Evolutionary conservation across 345 rosid species (phyloP).

Genomic region (Citrus mangshanensis): DNA sequence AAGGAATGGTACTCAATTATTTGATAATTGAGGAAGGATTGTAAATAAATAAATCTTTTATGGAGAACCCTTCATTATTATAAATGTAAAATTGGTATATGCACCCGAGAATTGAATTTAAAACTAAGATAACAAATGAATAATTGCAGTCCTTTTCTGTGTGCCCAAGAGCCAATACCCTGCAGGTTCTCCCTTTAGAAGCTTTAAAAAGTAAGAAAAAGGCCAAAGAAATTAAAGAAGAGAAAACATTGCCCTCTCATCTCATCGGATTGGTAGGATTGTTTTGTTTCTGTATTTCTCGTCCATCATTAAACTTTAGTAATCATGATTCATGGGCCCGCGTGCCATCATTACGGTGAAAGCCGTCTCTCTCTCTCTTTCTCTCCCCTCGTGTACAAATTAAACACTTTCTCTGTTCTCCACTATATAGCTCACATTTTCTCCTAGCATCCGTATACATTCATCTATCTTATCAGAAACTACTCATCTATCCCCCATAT

Average conservation of each 20-base stretch:
- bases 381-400: neutral
- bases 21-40: no score
- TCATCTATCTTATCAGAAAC: neutral
- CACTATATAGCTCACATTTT: constrained; percentile 23
- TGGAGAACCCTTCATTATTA: no score
- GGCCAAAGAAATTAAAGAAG: neutral
- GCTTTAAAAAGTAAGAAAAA: neutral
- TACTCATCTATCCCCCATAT: neutral
- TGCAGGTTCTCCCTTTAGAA: neutral
- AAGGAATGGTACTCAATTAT: no score
- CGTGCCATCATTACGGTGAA: constrained; percentile 60
- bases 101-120: no score
- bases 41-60: no score
- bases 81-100: no score
- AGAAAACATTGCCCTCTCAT: neutral
- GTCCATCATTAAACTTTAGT: constrained; percentile 44
- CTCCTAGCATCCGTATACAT: neutral
- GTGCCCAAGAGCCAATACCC: constrained; percentile 5
- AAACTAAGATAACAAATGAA: no score
- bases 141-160: neutral
- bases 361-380: constrained; percentile 29
- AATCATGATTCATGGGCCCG: constrained; percentile 81
- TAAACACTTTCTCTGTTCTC: constrained; percentile 13
- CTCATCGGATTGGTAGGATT: constrained; percentile 2
- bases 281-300: constrained; percentile 31